phyloP scores from a whole-genome alignment of 768 basidiomycete species.

The Phylloporus sp. region DNA sequence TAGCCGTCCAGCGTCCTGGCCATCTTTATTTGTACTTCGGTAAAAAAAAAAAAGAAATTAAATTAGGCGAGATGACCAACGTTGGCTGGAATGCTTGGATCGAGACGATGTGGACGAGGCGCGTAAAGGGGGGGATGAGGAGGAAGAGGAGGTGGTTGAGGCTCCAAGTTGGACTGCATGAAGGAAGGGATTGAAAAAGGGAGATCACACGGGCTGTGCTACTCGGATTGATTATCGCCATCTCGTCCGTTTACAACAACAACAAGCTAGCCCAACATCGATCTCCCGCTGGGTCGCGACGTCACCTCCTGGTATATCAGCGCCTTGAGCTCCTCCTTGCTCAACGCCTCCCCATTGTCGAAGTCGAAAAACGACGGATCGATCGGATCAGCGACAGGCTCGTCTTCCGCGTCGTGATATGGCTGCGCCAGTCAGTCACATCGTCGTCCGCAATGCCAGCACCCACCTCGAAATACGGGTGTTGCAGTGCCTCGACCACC shows the following conservation, averaged over 20 bases:
- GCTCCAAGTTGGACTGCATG: too few relatives aligned
- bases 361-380: constrained; percentile 82
- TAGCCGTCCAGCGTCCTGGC: constrained; percentile 53
- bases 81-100: constrained; percentile 57
- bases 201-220: too few relatives aligned
- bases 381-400: constrained; percentile 72
- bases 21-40: constrained; percentile 50
- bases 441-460: not conserved
- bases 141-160: constrained; percentile 46
- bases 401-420: constrained; percentile 86
- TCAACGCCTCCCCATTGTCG: constrained; percentile 58
- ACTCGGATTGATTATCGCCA: too few relatives aligned
- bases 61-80: too few relatives aligned
- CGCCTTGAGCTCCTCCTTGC: constrained; percentile 68
- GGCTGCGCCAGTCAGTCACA: constrained; percentile 35
- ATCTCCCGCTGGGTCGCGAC: too few relatives aligned
- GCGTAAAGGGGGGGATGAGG: constrained; percentile 53
- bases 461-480: constrained; percentile 80
- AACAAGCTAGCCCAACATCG: too few relatives aligned
- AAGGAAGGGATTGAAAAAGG: too few relatives aligned
- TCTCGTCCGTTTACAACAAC: too few relatives aligned
- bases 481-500: constrained; percentile 79
- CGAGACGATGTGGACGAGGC: constrained; percentile 59
- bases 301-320: constrained; percentile 52
- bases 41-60: constrained; percentile 25